Base-by-base conservation (phyloP, 192 early-diverging fungal species). In the Coemansia sp. region DNA sequence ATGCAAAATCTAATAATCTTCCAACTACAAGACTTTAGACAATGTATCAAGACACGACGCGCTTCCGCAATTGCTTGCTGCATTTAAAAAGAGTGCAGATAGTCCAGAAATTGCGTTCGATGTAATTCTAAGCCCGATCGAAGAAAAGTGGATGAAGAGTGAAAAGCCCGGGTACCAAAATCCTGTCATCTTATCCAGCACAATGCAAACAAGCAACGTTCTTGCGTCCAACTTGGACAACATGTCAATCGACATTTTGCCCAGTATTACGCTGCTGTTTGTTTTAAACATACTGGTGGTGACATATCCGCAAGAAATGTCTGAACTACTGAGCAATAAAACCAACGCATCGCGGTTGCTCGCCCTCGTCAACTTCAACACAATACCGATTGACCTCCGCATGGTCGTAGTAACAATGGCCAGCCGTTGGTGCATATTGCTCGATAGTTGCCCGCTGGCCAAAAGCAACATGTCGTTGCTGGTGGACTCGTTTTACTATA, bases 231-330 rank as follows among this genome's bases (percentile, higher is more conserved):
- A 17, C 27, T 19, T 41, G 4, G 43, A 37, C 37, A 65, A 8
- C 39, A 39, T 5, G 23, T 21, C 7, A 59, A 69, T 27, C 53
- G 57, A 11, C 32, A 50, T 25, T 53, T 23, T 23, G 24, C 51
- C 51, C 17, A 24, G 43, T 5, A 66, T 70, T 2, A 69, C 56
- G 43, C 10, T 76, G 2, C 58, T 71, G 11, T 35, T 55, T 29
- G 59, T 67, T 27, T 49, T 76, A 23, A 61, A 71, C 41, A 65
- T 58, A 1, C 53, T 76, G 4, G 69, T 71, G 19, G 25, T 57
- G 21, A 57, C 75, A 21, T 68, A 60, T 50, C 75, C 75, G 4
- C 24, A n/a, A 14, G 61, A 71, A 35, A 64, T 71, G 53, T 14
- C 47, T 0, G 21, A 1, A 10, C n/a, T 66, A 4, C 21, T 67